Conservation (phyloP, 2,329 filamentous ascomycete genomes). For the Magnaporthiopsis rhizophila region DNA sequence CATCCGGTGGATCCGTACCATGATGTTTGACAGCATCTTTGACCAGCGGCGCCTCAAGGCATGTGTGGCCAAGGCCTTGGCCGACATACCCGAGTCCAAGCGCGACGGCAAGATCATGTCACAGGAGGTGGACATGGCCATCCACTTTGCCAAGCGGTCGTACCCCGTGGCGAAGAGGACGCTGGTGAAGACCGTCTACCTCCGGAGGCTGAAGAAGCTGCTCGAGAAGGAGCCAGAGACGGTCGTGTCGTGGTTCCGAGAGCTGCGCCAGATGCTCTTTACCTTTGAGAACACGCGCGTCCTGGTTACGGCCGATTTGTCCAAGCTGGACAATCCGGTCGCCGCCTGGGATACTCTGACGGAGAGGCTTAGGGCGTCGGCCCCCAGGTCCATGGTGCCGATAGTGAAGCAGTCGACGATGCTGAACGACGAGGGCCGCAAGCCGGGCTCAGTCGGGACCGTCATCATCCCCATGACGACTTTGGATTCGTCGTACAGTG, state of each 20-base stretch:
- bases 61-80: conserved; percentile 69
- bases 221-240: conserved; percentile 67
- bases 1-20: conserved; percentile 74
- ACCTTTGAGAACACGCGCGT: conserved; percentile 79
- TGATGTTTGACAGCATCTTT: conserved; percentile 86
- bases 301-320: conserved; percentile 74
- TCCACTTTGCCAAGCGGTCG: conserved; percentile 72
- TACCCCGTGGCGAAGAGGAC: conserved; percentile 71
- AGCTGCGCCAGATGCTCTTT: conserved; percentile 68
- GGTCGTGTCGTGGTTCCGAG: conserved; percentile 70
- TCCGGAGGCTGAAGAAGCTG: conserved; percentile 76
- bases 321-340: conserved; percentile 65
- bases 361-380: conserved; percentile 36
- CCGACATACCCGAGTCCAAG: conserved; percentile 88
- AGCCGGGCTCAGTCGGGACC: conserved; percentile 64
- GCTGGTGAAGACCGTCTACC: conserved; percentile 78
- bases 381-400: conserved; percentile 49
- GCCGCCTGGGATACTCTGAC: conserved; percentile 67
- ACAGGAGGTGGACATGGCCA: conserved; percentile 61
- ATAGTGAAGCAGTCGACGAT: conserved; percentile 62
- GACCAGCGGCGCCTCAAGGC: conserved; percentile 61
- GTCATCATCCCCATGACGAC: conserved; percentile 85
- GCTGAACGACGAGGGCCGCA: conserved; percentile 67
- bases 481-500: conserved; percentile 84
- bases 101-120: conserved; percentile 69